Evolutionary conservation across 2,329 filamentous ascomycete species (phyloP).

Genomic region (Colletotrichum somersetense): DNA sequence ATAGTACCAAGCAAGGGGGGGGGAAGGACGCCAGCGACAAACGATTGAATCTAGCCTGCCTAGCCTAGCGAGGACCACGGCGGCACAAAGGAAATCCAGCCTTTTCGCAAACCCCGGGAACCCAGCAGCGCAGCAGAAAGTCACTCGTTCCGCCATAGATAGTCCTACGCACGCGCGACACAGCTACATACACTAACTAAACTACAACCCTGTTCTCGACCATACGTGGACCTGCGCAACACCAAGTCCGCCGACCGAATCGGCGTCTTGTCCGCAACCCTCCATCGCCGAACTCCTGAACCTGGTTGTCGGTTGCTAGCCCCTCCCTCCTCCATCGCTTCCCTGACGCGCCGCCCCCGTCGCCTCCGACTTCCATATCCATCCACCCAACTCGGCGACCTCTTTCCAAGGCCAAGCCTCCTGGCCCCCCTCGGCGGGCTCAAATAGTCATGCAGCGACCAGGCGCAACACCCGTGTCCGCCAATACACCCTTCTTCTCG

Average conservation of each 20-base stretch:
- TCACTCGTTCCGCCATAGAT: background rate
- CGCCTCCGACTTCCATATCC: constrained; percentile 4
- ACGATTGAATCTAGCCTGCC: background rate
- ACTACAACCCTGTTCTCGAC: background rate
- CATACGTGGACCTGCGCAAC: constrained; percentile 15
- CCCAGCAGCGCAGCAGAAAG: background rate
- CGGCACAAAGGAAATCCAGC: background rate
- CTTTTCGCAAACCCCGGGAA: background rate
- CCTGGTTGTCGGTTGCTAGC: constrained; percentile 24
- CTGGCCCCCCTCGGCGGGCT: constrained; percentile 10
- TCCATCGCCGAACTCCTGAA: constrained; percentile 37
- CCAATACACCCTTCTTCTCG: constrained; percentile 53
- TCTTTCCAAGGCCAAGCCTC: constrained; percentile 13
- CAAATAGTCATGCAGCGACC: constrained; percentile 43
- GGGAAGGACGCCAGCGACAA: background rate
- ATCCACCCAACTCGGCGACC: background rate
- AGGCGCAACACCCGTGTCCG: constrained; percentile 40
- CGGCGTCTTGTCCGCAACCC: constrained; percentile 29
- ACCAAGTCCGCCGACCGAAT: constrained; percentile 29
- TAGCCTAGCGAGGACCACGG: background rate
- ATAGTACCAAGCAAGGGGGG: constrained; percentile 38
- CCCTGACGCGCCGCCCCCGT: constrained; percentile 20
- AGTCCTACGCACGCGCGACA: background rate
- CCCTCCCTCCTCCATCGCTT: constrained; percentile 14
- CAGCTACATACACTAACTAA: background rate